phyloP scores from a whole-genome alignment of 2,329 filamentous ascomycete species.

The Talaromyces marneffei region DNA sequence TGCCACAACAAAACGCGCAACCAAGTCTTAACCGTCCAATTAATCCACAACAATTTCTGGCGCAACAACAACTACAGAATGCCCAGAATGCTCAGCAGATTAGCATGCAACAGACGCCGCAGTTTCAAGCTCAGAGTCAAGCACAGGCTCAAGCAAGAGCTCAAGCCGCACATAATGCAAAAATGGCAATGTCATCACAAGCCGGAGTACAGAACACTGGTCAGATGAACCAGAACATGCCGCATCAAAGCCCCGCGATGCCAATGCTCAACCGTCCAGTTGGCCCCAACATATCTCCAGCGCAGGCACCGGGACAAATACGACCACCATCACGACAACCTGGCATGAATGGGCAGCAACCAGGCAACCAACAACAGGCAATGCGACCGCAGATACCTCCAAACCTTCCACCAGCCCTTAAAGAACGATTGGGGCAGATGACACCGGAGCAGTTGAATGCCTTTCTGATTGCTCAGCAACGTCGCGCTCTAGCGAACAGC shows the following conservation, averaged over 20 bases:
- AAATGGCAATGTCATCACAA: conserved; percentile 43
- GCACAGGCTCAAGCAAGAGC: conserved; percentile 28
- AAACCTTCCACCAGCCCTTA: conserved; percentile 30
- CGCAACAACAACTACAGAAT: conserved; percentile 30
- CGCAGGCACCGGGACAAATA: conserved; percentile 28
- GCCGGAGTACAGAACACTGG: conserved; percentile 38
- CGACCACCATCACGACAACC: conserved; percentile 31
- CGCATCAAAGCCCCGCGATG: conserved; percentile 38
- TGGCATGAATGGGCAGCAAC: conserved; percentile 27
- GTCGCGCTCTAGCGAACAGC: conserved; percentile 27
- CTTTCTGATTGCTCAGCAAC: conserved; percentile 31
- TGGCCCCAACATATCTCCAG: conserved; percentile 35
- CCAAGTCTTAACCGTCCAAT: conserved; percentile 33
- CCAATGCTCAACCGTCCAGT: conserved; percentile 41
- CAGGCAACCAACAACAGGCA: conserved; percentile 26
- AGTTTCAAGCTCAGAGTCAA: conserved; percentile 26
- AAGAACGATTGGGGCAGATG: conserved; percentile 33
- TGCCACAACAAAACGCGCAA: conserved; percentile 36
- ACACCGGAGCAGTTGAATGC: conserved; percentile 30
- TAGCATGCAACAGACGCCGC: conserved; percentile 30
- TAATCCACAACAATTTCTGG: conserved; percentile 37
- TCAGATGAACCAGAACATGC: conserved; percentile 33
- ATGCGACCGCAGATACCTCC: conserved; percentile 29
- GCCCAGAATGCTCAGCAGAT: conserved; percentile 41
- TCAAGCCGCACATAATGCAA: conserved; percentile 39